Evolutionary conservation across 1,284 basidiomycete genomes (phyloP), one percentile per base, ranked within the genome.

Genomic region (Austroboletus niveus): DNA sequence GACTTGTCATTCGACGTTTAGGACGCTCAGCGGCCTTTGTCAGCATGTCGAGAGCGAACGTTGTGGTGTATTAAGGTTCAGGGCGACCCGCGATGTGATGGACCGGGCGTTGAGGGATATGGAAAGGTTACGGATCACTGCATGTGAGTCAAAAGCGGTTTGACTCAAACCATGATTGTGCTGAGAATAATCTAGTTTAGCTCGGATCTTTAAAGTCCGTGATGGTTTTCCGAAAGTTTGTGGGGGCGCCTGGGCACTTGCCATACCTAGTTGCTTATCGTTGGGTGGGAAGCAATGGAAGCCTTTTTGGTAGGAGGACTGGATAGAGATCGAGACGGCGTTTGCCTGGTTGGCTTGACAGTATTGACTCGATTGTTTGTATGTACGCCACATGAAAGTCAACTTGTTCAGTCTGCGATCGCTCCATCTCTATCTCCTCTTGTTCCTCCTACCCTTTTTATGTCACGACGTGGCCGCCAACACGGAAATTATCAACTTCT

Each of bases 401-500:
- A 24, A 42, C 49, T 47, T 11, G 55, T 45, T 43, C 42, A 20
- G 35, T 43, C 49, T 40, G 36, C 56, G 53, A 55, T 56, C 62
- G 39, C 49, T 62, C 32, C 48, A 47, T 53, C 51, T 58, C 30
- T 36, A 55, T 44, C 45, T 31, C 53, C 36, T 63, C 29, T 24
- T 24, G 22, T 24, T 24, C 22, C 38, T 60, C 30, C 45, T 70
- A 1, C 54, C 32, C 47, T 48, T 68, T 43, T 55, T 59, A 56
- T 68, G 57, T 57, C 63, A 69, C 54, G 40, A 49, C 34, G 69
- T 57, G 31, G 56, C 68, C 45, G 82, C 75, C 20, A 86, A 87
- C 66, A 87, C 85, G 31, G 84, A 87, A 68, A 85, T 87, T 52
- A 65, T 80, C 60, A 83, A 82, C 63, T 84, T 87, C 61, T 66